Evolutionary conservation across 2,329 filamentous ascomycete genomes (phyloP).

Genomic region (Neonectria coccinea): DNA sequence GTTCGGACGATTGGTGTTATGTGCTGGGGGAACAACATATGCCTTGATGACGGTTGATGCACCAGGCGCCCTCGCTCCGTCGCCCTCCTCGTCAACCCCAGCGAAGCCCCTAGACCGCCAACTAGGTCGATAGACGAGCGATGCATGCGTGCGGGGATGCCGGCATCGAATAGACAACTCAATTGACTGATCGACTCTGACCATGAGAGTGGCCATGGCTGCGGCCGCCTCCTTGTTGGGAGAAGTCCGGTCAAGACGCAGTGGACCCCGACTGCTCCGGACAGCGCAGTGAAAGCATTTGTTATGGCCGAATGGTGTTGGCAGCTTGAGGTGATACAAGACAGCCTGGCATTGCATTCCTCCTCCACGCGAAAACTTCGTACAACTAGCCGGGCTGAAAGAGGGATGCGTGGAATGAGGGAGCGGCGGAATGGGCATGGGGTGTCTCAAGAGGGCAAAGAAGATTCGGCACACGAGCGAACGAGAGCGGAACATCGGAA

Average conservation of each 20-base stretch:
- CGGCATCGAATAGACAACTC: slow-evolving; percentile 17
- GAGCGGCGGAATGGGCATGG: slow-evolving; percentile 5
- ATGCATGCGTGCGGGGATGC: slow-evolving; percentile 26
- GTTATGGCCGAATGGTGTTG: background rate
- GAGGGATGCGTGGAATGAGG: slow-evolving; percentile 8
- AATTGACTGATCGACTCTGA: slow-evolving; percentile 12
- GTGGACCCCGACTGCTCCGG: slow-evolving; percentile 1
- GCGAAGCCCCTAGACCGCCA: background rate
- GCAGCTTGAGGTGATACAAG: background rate
- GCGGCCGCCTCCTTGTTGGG: background rate
- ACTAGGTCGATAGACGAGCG: slow-evolving; percentile 22
- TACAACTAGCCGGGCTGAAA: background rate
- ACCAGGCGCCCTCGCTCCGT: slow-evolving; percentile 8
- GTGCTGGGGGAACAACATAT: slow-evolving; percentile 8
- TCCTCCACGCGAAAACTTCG: background rate
- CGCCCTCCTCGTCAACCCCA: slow-evolving; percentile 2
- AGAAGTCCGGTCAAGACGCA: slow-evolving; percentile 5
- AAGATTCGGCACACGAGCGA: background rate
- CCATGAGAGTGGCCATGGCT: slow-evolving; percentile 1
- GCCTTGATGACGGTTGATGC: slow-evolving; percentile 22
- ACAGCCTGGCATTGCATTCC: slow-evolving; percentile 14
- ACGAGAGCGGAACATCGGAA: background rate
- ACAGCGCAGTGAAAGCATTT: background rate
- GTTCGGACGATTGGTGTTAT: slow-evolving; percentile 25
- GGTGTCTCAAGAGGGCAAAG: background rate